A percentile compares a stretch with the other conserved stretches of the same genome.
These are phyloP conservation scores for Pueraria montana DNA, from an alignment of 306 rosid genomes.

Conservation along the genomic window DNA sequence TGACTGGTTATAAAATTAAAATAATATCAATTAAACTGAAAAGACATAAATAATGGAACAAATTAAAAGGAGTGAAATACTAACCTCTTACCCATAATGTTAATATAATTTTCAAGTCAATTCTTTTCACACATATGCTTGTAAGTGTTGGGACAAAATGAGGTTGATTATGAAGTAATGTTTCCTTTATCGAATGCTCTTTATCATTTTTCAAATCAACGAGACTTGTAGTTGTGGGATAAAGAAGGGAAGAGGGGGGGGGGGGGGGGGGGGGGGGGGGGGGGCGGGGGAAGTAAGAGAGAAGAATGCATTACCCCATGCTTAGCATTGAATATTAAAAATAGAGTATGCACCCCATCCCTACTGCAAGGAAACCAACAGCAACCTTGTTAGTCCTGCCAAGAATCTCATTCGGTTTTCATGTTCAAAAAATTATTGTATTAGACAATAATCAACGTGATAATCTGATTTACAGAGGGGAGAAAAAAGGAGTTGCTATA, in stretches of 20 bases:
- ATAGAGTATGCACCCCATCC: not conserved
- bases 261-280: too few relatives aligned
- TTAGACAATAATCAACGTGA: conserved; percentile 37
- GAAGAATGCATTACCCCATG: too few relatives aligned
- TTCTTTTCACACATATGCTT: not conserved
- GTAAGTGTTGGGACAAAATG: not conserved
- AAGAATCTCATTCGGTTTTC: conserved; percentile 35
- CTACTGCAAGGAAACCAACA: conserved; percentile 32
- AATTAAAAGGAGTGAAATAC: too few relatives aligned
- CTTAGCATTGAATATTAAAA: not conserved
- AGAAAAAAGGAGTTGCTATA: conserved; percentile 17
- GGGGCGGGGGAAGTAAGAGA: too few relatives aligned
- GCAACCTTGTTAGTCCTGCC: conserved; percentile 12
- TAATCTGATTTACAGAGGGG: conserved; percentile 39
- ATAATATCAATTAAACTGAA: not conserved
- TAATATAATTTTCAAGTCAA: not conserved
- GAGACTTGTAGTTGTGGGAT: too few relatives aligned
- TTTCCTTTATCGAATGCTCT: too few relatives aligned
- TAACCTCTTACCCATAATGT: not conserved
- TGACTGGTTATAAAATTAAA: not conserved
- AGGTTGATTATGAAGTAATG: not conserved
- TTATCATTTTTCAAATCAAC: too few relatives aligned
- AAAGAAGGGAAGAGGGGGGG: too few relatives aligned
- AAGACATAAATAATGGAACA: not conserved
- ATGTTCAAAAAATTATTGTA: conserved; percentile 53